These are phyloP conservation scores for Coniferiporia weirii DNA, from an alignment of 1,284 basidiomycete genomes.

Conservation along the genomic window DNA sequence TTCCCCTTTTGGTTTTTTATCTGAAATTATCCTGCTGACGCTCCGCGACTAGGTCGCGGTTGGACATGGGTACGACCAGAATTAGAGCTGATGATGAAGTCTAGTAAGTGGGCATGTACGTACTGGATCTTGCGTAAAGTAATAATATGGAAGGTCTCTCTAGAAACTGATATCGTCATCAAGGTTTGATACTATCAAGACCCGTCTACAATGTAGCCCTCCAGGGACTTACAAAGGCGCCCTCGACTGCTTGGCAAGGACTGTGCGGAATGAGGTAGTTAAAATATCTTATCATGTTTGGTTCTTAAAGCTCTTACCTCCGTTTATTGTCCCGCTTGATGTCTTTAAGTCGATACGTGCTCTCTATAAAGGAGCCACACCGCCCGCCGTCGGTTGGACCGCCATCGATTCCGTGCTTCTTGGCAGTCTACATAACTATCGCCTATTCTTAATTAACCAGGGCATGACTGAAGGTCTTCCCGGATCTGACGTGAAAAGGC, in stretches of 20 bases:
- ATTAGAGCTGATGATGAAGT: neutral
- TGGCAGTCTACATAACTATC: constrained; percentile 72
- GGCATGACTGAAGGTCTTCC: constrained; percentile 50
- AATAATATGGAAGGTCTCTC: neutral
- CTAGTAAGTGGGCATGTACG: too few relatives aligned
- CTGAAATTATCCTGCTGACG: neutral
- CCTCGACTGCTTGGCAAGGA: constrained; percentile 59
- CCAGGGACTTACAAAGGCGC: constrained; percentile 64
- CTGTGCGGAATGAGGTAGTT: constrained; percentile 58
- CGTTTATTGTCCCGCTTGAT: constrained; percentile 1
- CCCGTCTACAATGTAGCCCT: constrained; percentile 70
- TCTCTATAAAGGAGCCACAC: constrained; percentile 68
- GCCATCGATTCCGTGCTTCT: constrained; percentile 71
- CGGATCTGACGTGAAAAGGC: constrained; percentile 34
- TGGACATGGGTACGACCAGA: constrained; percentile 52
- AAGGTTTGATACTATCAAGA: constrained; percentile 74
- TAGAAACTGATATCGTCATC: neutral
- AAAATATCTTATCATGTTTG: neutral
- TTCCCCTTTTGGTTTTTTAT: constrained; percentile 12
- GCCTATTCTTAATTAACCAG: constrained; percentile 51
- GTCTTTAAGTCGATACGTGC: constrained; percentile 34
- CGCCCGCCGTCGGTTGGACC: constrained; percentile 75
- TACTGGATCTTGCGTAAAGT: too few relatives aligned
- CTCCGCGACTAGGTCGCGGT: constrained; percentile 49
- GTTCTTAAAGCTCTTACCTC: neutral